phyloP scores from a whole-genome alignment of 2,329 filamentous ascomycete species.

The Ilyonectria sp. region DNA sequence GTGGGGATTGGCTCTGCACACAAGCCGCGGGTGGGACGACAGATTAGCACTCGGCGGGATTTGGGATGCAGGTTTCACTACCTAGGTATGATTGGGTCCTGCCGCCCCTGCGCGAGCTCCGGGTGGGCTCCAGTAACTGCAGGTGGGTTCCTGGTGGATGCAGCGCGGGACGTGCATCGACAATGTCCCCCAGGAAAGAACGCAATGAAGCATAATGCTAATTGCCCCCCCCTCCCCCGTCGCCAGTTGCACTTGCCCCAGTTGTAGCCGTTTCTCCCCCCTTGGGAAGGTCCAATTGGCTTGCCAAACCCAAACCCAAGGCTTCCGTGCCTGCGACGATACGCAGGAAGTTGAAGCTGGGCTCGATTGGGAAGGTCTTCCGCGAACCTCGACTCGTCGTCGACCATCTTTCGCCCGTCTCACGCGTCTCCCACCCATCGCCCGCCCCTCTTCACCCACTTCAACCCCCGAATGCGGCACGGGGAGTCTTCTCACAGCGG shows the following conservation, averaged over 20 bases:
- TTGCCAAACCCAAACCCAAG: background rate
- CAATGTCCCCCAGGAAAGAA: slow-evolving; percentile 3
- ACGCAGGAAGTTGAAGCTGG: slow-evolving; percentile 28
- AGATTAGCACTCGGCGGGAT: slow-evolving; percentile 21
- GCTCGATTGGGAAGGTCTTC: slow-evolving; percentile 45
- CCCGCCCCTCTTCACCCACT: background rate
- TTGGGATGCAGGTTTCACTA: slow-evolving; percentile 8
- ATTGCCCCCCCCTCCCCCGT: slow-evolving; percentile 2
- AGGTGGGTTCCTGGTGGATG: background rate
- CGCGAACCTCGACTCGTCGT: background rate
- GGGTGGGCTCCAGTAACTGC: no score
- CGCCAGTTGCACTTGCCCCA: background rate
- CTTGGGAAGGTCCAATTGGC: background rate
- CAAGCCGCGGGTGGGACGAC: slow-evolving; percentile 16
- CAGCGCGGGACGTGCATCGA: background rate
- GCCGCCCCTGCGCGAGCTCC: no score
- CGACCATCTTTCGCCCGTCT: background rate
- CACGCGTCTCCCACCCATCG: no score
- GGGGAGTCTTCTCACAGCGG: slow-evolving; percentile 7
- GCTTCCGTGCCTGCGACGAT: slow-evolving; percentile 28
- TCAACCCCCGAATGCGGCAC: background rate
- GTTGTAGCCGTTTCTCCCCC: background rate
- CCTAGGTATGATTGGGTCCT: no score
- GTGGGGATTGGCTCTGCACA: background rate
- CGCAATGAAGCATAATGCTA: slow-evolving; percentile 22